A percentile compares a stretch with the other conserved stretches of the same genome.
Evolutionary conservation across 169 alveolate species (phyloP).

Genomic region (Hammondia hammondi): DNA sequence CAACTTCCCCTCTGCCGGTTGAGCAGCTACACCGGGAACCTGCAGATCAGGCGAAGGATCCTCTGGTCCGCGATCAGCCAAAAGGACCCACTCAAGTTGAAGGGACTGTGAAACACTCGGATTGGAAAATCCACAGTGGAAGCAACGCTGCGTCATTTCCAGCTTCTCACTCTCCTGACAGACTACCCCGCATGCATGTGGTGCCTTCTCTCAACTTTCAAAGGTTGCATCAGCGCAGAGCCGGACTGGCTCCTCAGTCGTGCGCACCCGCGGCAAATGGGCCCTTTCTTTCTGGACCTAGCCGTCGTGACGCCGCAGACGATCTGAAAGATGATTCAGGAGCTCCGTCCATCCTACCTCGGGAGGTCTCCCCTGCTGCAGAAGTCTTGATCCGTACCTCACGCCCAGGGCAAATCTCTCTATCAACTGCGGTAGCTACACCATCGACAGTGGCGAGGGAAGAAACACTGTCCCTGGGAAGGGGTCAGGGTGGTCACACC

Average conservation of each 20-base stretch:
- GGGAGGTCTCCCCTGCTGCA: neutral
- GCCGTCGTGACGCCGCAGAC: too few species aligned
- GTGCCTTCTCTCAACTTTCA: neutral
- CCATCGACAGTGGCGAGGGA: neutral
- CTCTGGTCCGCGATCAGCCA: too few species aligned
- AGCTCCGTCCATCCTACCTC: too few species aligned
- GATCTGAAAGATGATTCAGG: too few species aligned
- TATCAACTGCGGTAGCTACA: neutral
- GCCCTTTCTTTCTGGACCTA: too few species aligned
- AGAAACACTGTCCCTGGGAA: neutral
- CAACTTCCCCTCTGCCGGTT: too few species aligned
- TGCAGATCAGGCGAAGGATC: too few species aligned
- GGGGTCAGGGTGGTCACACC: neutral
- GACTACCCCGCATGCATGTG: neutral
- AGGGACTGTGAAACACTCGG: too few species aligned
- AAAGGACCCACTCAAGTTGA: too few species aligned
- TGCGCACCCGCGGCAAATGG: neutral
- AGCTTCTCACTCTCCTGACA: neutral
- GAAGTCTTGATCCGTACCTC: neutral
- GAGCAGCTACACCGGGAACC: too few species aligned
- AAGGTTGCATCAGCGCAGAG: neutral
- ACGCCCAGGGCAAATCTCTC: neutral
- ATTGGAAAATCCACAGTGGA: too few species aligned
- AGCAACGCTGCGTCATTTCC: neutral
- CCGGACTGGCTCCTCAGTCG: neutral